Base-by-base conservation (phyloP, 2,329 filamentous ascomycete species). In the Neofusicoccum umdonicola region DNA sequence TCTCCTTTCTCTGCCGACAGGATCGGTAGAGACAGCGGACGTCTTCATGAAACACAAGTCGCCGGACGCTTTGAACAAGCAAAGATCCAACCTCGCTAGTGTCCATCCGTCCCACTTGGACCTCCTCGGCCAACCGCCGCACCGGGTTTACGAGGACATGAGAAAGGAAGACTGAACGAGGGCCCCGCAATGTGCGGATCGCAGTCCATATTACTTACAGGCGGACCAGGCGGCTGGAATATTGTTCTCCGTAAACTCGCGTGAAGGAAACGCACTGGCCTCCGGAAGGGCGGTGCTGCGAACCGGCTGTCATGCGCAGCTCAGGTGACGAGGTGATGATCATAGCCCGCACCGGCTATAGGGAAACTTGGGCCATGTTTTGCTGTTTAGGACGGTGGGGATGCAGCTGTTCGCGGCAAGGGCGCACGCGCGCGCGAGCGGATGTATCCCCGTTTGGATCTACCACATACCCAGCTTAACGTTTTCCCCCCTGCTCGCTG, bases 301-400 rank as follows among this genome's bases (percentile, higher is more conserved):
- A 37, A 27, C 56, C 27, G 52, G 15, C 44, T 58, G 56, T 60
- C 56, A 60, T 60, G 56, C 56, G 15, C 41, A 5, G 22, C 56
- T 60, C 56, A 60, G 56, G 22, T 47, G 56, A 60, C 42, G 41
- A 22, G 19, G 22, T n/a, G 34, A 56, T 27, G 19, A 56, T 56
- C 37, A 27, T 8, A 15, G 34, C 34, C 37, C 17, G 9, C 37
- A 9, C 5, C 27, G 13, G 15, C 17, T 48, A 27, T 48, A 50
- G 11, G 11, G 47, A 7, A 50, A 50, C 22, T 34, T 50, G 47
- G 27, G 39, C 54, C 27, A 9, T 12, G 27, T 31, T 15, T 27
- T 27, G 15, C 31, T 6, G 27, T 31, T n/a, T 9, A 35, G n/a
- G 27, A 17, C 48, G 9, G 27, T 51, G 48, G 15, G 34, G 31